Base-by-base conservation (phyloP, 768 basidiomycete species). In the Lentinula aciculospora region DNA sequence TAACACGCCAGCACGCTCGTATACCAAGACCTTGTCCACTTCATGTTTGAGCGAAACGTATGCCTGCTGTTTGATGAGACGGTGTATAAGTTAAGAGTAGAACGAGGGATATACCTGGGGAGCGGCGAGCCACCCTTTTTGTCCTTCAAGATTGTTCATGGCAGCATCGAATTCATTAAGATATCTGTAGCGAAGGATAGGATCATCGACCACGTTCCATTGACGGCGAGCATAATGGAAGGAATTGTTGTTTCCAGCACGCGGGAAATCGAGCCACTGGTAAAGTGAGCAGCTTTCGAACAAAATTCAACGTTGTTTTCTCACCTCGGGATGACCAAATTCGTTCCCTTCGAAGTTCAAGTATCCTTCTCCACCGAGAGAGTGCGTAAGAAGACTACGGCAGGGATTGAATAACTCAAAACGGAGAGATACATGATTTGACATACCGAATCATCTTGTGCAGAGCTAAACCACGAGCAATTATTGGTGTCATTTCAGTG, bases 221-320 rank as follows among this genome's bases (percentile, higher is more conserved):
- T 98, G 97, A 25, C 97, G 85, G 39, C 97, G 87, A 21, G 97
- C 95, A 68, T 99, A 91, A 63, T 97, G 91, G 83, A 94, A 99
- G 12, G 94, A 97, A 72, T 94, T 92, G 69, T 84, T 81, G 68
- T 99, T 99, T 19, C 97, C 97, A 64, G 85, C 92, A 29, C 97
- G 89, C 40, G 97, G 97, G 74, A 99, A 99, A 72, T 99, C 97
- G 65, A 99, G 92, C 97, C 97, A 99, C 86, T 93, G 56, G 42
- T 3, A 42, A n/a, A 25, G 19, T 48, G 6, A 50, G 57, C 21
- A 21, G 1, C 7, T 19, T 19, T 36, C 5, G 10, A 46, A 29
- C 27, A 17, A 29, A 7, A 55, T 37, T n/a, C 50, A n/a, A 21
- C 6, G 28, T 42, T 37, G n/a, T 44, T 3, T 21, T 68, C 76